Conservation (phyloP, 2,329 filamentous ascomycete genomes). For the Aureobasidium subglaciale region DNA sequence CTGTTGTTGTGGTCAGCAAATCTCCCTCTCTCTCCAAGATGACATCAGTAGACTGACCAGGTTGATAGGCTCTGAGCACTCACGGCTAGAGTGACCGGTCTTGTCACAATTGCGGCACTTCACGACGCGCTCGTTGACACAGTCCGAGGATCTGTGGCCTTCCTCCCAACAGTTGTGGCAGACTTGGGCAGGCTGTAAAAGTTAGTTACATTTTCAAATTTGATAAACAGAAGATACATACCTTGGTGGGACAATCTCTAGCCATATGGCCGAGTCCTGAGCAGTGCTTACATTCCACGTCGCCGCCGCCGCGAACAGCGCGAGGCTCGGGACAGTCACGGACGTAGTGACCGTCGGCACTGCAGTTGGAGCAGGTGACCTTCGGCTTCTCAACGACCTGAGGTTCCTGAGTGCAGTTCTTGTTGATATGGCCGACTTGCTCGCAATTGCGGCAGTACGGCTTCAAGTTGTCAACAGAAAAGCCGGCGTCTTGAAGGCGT, state of each 20-base stretch:
- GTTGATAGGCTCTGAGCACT: conserved; percentile 52
- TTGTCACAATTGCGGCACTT: conserved; percentile 26
- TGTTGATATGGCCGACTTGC: conserved; percentile 42
- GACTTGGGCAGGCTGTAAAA: conserved; percentile 18
- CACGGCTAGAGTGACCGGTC: conserved; percentile 45
- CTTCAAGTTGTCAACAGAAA: conserved; percentile 43
- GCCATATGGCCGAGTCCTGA: conserved; percentile 28
- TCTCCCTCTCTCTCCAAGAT: no score
- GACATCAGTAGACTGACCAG: not conserved
- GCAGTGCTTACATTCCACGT: conserved; percentile 30
- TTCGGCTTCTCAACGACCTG: conserved; percentile 29
- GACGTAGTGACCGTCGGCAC: conserved; percentile 34
- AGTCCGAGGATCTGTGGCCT: conserved; percentile 28
- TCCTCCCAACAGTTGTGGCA: conserved; percentile 31
- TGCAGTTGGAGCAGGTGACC: conserved; percentile 47
- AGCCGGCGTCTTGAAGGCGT: conserved; percentile 45
- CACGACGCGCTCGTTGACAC: conserved; percentile 28
- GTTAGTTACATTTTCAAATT: not conserved
- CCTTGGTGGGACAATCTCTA: conserved; percentile 27
- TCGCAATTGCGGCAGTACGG: conserved; percentile 46
- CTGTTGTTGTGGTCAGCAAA: no score
- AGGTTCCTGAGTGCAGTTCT: conserved; percentile 44
- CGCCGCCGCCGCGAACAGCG: conserved; percentile 15
- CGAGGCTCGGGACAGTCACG: conserved; percentile 40
- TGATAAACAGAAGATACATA: not conserved